Base-by-base conservation (phyloP, 139 green algal genomes). In the Chloropicon primus region DNA sequence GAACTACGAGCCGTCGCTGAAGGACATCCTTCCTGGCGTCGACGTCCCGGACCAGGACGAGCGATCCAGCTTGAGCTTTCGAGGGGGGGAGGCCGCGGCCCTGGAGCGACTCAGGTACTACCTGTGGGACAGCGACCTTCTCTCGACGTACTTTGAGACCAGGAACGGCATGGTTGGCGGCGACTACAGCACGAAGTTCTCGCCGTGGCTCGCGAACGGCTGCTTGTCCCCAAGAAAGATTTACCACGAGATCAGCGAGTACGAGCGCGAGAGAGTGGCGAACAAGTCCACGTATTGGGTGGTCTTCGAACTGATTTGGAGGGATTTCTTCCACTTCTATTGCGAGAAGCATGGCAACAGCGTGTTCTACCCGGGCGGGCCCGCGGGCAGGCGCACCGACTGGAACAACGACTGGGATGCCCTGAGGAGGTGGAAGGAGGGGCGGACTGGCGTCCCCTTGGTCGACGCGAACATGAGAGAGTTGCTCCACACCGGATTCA, bases 401-500 rank as follows among this genome's bases (percentile, higher is more conserved):
- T 78, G 24, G 24, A 62, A 22, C 27, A 17, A 22, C n/a, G 74
- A 73, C 28, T 3, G 5, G 23, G 28, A 75, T 3, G 27, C 3
- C 23, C n/a, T 72, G 3, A 25, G n/a, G 74, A 5, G 3, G 23
- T 78, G 94, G 94, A 77, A 80, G 25, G 84, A 91, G 0, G 95
- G 95, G 23, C 75, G 24, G 24, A 98, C 94, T 2, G 95, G 95
- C 10, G 83, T 92, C 83, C 95, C 95, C 0, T 86, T 99, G 74
- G 91, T 99, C 24, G 95, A 99, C 75, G 95, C 95, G 26, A 97
- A 97, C 86, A 99, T 99, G 95, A 80, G 95, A 1, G 95, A 99
- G 86, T 84, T 99, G 3, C 71, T 73, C 0, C 80, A 82, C 0
- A 97, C 94, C 26, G 93, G 93, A 21, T 98, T 92, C 82, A 98